A percentile compares a stretch with the other conserved stretches of the same genome.
These are phyloP conservation scores for Botrytis byssoidea DNA, from an alignment of 2,329 filamentous ascomycete genomes.

Conservation along the genomic window DNA sequence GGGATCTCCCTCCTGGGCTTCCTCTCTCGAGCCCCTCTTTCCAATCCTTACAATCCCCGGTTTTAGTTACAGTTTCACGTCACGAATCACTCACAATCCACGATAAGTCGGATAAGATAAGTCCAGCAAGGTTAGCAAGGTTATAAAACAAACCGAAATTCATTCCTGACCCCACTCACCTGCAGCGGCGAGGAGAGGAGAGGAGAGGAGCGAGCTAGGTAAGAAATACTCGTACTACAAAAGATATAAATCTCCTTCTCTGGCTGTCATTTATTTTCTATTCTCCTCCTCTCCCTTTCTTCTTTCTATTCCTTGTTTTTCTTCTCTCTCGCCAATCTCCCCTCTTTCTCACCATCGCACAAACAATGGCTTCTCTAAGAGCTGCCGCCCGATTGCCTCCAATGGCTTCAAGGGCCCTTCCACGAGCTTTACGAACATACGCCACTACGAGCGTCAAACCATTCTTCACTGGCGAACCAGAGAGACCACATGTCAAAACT, in stretches of 20 bases:
- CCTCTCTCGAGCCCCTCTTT: not conserved
- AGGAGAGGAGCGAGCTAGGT: not conserved
- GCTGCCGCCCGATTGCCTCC: slow-evolving; percentile 36
- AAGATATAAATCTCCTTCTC: not conserved
- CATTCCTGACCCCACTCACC: not conserved
- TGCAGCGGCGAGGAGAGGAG: not conserved
- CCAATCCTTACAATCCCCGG: not conserved
- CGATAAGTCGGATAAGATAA: slow-evolving; percentile 8
- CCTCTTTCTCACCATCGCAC: not conserved
- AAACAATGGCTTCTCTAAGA: slow-evolving; percentile 37
- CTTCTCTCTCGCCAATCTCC: not conserved
- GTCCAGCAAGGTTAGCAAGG: not conserved
- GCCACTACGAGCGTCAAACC: slow-evolving; percentile 31
- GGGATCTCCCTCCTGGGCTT: not conserved
- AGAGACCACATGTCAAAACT: slow-evolving; percentile 38
- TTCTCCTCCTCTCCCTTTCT: not conserved
- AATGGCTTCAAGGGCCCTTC: slow-evolving; percentile 26
- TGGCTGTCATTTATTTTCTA: not conserved
- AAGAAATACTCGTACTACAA: not conserved
- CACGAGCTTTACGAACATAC: slow-evolving; percentile 28
- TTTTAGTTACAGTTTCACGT: slow-evolving; percentile 1
- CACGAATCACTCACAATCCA: not conserved
- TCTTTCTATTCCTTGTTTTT: not conserved
- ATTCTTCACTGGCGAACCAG: slow-evolving; percentile 38
- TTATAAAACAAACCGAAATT: not conserved